Evolutionary conservation across 2,329 filamentous ascomycete species (phyloP), one percentile per base, ranked within the genome.

Genomic region (Sarocladiaceae sp.): DNA sequence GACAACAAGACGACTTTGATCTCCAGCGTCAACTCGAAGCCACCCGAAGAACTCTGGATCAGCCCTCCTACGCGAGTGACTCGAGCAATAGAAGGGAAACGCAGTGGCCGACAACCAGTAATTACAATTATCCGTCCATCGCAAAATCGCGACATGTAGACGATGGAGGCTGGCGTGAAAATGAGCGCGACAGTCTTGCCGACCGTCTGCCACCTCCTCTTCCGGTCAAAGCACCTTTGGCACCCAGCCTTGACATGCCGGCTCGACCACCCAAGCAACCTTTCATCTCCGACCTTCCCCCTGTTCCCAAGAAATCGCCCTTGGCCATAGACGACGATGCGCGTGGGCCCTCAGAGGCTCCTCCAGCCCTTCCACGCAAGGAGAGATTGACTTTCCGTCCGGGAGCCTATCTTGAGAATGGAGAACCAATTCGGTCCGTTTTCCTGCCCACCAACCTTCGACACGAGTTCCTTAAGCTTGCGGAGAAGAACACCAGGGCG

Each of bases 391-490:
- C 86, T 12, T 67, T 67, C 21, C 66, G 65, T 80, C 86, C 91
- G 2, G 83, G 86, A 2, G 89, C 88, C 1, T 93, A 89, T 58
- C 82, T 96, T 13, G 93, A 98, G 62, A 90, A 88, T 53, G 93
- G 91, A 15, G 80, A 82, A 5, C 86, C 90, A 0, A 77, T 98
- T 6, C 83, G 93, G 26, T 88, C 90, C 0, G 73, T 98, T 26
- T 95, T 97, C 59, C 73, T 98, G 1, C 91, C 93, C 0, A 76
- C 79, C 1, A 74, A 78, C 11, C 74, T 98, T 1, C 86, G 89
- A 21, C 65, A 73, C 2, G 70, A 74, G 5, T 98, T 98, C 60
- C 73, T 97, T 15, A 66, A 76, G 3, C 68, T 89, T 23, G 91
- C 90, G 0, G 66, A 76, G 0, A 65, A 77, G 15, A 97, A 98